A percentile compares a stretch with the other conserved stretches of the same genome.
Evolutionary conservation across 169 alveolate genomes (phyloP).

Genomic region (Plasmodium vivax): DNA sequence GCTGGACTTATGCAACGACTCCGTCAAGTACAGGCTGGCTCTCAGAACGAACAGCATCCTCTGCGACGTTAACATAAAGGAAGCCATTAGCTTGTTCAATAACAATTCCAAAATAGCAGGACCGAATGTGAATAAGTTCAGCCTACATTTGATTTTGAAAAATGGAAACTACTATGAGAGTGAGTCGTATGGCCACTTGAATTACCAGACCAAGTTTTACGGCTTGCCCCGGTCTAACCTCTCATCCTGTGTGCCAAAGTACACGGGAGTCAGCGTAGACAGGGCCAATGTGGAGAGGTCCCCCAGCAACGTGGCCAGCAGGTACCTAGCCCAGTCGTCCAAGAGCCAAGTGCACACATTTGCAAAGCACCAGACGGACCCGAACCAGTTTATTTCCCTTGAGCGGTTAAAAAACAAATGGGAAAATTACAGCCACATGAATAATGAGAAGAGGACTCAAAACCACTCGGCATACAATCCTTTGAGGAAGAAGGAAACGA

Average conservation of each 20-base stretch:
- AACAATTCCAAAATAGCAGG: conserved; percentile 53
- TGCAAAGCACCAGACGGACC: neutral
- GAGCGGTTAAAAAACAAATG: conserved; percentile 39
- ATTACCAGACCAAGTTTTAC: conserved; percentile 31
- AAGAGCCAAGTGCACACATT: conserved; percentile 39
- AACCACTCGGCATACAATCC: neutral
- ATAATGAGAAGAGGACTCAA: neutral
- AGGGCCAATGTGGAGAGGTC: neutral
- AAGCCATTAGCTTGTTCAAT: conserved; percentile 62
- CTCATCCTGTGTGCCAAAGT: conserved; percentile 39
- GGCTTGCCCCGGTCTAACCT: conserved; percentile 58
- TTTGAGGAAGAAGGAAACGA: neutral
- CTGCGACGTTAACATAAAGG: conserved; percentile 45
- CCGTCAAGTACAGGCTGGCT: conserved; percentile 56
- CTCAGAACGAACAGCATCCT: conserved; percentile 21
- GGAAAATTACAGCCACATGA: conserved; percentile 28
- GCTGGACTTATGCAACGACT: conserved; percentile 41
- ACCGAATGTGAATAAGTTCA: conserved; percentile 55
- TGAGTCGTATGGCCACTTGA: conserved; percentile 15
- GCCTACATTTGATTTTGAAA: conserved; percentile 55
- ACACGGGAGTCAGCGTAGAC: neutral
- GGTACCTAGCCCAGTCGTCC: conserved; percentile 10
- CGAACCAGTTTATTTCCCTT: conserved; percentile 10
- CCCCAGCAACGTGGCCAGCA: neutral
- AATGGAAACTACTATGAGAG: conserved; percentile 37